A percentile compares a stretch with the other conserved stretches of the same genome.
These are phyloP conservation scores for Nicotiana sylvestris DNA, from an alignment of 257 asterid genomes.

Conservation along the genomic window DNA sequence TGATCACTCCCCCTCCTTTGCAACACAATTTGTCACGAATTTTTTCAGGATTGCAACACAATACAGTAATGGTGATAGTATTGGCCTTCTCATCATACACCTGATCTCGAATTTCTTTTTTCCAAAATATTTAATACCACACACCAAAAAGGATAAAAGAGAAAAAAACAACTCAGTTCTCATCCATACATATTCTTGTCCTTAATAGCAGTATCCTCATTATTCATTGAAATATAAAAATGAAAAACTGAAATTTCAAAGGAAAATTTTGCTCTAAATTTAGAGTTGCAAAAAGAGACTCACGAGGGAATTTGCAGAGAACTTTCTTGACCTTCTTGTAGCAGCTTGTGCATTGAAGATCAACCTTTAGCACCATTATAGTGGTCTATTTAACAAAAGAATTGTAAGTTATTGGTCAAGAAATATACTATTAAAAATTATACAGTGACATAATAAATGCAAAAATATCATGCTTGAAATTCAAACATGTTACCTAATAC, in stretches of 20 bases:
- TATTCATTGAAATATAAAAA: not conserved
- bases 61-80: constrained; percentile 51
- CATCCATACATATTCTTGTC: not conserved
- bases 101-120: constrained; percentile 74
- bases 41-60: constrained; percentile 79
- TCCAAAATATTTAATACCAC: constrained; percentile 13
- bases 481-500: too few relatives aligned
- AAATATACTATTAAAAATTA: not conserved
- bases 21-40: constrained; percentile 64
- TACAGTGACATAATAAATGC: too few relatives aligned
- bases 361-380: constrained; percentile 61
- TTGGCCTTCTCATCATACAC: constrained; percentile 58
- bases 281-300: constrained; percentile 21
- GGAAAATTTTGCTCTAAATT: not conserved
- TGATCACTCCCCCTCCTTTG: constrained; percentile 53
- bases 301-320: constrained; percentile 83
- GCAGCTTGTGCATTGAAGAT: constrained; percentile 83
- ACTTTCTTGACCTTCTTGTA: constrained; percentile 79
- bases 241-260: not conserved
- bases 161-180: not conserved
- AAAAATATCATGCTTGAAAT: too few relatives aligned
- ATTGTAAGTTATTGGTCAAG: not conserved
- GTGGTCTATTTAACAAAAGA: constrained; percentile 40
- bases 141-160: not conserved
- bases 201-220: not conserved